Conservation (phyloP, 2,329 filamentous ascomycete species). For the Fusarium tricinctum region DNA sequence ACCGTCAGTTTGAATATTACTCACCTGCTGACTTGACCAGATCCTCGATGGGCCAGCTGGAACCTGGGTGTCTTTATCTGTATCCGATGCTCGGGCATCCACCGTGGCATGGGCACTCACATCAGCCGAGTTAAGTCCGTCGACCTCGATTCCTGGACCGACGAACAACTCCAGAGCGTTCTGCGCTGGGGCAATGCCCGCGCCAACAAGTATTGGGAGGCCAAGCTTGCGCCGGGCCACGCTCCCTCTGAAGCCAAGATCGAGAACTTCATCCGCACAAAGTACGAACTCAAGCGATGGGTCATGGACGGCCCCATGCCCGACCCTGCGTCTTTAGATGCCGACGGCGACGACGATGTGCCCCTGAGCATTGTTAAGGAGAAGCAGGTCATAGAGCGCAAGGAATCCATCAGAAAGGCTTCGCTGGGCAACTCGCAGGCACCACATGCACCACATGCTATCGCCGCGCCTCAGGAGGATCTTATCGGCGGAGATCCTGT, state of each 20-base stretch:
- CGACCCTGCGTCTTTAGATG: conserved; percentile 88
- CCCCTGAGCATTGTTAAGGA: conserved; percentile 74
- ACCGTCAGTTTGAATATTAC: neutral
- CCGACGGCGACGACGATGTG: conserved; percentile 87
- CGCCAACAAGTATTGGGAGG: conserved; percentile 99
- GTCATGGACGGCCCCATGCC: conserved; percentile 98
- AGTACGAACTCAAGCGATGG: conserved; percentile 99
- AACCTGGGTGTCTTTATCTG: conserved; percentile 97
- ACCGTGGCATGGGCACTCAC: conserved; percentile 98
- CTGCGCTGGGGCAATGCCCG: conserved; percentile 95
- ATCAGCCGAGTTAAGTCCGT: conserved; percentile 98
- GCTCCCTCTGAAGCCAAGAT: conserved; percentile 97
- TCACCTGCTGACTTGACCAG: conserved; percentile 60
- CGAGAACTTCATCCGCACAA: conserved; percentile 99
- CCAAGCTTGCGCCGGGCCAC: conserved; percentile 91
- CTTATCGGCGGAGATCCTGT: conserved; percentile 84
- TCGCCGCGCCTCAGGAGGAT: conserved; percentile 72
- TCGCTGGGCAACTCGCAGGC: conserved; percentile 62
- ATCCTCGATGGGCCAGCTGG: conserved; percentile 99
- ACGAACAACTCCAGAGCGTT: conserved; percentile 95
- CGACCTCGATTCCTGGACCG: conserved; percentile 97
- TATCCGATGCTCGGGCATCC: conserved; percentile 98
- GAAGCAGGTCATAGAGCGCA: conserved; percentile 74
- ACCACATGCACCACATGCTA: conserved; percentile 51
- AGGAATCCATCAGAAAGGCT: conserved; percentile 72